Conservation (phyloP, 805 yeast species). For the Nakazawaea populi region DNA sequence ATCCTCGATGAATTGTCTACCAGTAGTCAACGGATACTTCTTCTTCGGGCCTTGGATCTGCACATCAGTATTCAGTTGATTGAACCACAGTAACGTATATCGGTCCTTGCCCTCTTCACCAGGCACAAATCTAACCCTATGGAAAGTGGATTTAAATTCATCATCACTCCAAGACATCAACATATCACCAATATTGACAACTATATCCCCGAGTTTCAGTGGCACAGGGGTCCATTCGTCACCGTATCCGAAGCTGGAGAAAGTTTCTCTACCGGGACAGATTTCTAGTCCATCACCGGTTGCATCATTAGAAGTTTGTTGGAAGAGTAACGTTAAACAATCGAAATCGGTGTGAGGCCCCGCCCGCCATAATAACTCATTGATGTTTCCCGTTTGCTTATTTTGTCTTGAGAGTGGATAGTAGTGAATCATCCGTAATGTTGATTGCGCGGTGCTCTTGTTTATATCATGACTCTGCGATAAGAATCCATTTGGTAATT, state of each 20-base stretch:
- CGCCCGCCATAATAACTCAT: conserved; percentile 25
- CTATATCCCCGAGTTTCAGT: conserved; percentile 27
- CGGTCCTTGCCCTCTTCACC: conserved; percentile 23
- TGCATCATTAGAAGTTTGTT: conserved; percentile 14
- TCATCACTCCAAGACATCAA: conserved; percentile 33
- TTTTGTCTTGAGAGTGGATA: conserved; percentile 12
- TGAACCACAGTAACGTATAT: conserved; percentile 28
- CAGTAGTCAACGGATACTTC: conserved; percentile 24
- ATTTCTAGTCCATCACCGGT: conserved; percentile 30
- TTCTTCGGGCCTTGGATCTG: conserved; percentile 22
- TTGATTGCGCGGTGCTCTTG: conserved; percentile 25
- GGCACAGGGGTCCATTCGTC: conserved; percentile 30
- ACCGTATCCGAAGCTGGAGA: conserved; percentile 27
- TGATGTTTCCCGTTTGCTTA: conserved; percentile 11
- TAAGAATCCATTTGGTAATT: conserved; percentile 22
- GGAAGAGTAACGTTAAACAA: conserved; percentile 27
- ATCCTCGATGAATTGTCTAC: conserved; percentile 25
- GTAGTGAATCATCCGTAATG: conserved; percentile 28
- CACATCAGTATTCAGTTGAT: conserved; percentile 29
- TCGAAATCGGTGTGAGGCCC: conserved; percentile 33
- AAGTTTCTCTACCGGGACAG: conserved; percentile 31
- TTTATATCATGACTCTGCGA: conserved; percentile 22
- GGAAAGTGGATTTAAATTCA: conserved; percentile 26
- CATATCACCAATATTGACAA: conserved; percentile 32
- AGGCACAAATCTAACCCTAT: conserved; percentile 26